phyloP scores from a whole-genome alignment of 2,329 filamentous ascomycete genomes.

The Arthrobotrys entomopaga region DNA sequence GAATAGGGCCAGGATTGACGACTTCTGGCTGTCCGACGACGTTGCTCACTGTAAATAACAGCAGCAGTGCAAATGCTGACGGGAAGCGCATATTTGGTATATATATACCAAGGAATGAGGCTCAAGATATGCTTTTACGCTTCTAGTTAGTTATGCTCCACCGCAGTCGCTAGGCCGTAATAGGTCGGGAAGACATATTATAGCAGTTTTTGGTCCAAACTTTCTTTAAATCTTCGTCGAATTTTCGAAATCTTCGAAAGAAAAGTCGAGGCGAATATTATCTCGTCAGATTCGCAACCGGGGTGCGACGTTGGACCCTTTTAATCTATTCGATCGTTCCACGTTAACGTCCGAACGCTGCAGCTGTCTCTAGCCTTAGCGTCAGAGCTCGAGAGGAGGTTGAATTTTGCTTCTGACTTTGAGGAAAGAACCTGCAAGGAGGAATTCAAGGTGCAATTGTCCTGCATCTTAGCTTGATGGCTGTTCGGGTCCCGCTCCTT shows the following conservation, averaged over 20 bases:
- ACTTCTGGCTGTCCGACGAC: slow-evolving; percentile 31
- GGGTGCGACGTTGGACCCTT: slow-evolving; percentile 17
- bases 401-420: neutral
- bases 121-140: neutral
- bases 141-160: slow-evolving; percentile 35
- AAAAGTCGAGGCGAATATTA: neutral
- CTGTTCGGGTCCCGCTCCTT: slow-evolving; percentile 24
- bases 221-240: neutral
- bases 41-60: slow-evolving; percentile 25
- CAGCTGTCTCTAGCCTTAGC: no score
- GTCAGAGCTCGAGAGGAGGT: no score
- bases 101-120: neutral
- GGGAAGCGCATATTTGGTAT: slow-evolving; percentile 42
- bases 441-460: slow-evolving; percentile 22
- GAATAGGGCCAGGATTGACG: slow-evolving; percentile 23
- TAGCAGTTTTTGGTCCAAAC: neutral
- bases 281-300: slow-evolving; percentile 24
- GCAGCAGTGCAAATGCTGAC: slow-evolving; percentile 30
- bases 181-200: slow-evolving; percentile 33
- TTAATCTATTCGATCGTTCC: slow-evolving; percentile 48
- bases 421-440: slow-evolving; percentile 34
- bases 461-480: slow-evolving; percentile 8
- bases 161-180: slow-evolving; percentile 29
- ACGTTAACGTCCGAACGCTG: slow-evolving; percentile 28
- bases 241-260: slow-evolving; percentile 29